Percentiles rank a stretch among this genome's conserved stretches.
These are phyloP conservation scores for Phylloporus arenicola DNA, from an alignment of 768 basidiomycete genomes.

Conservation along the genomic window DNA sequence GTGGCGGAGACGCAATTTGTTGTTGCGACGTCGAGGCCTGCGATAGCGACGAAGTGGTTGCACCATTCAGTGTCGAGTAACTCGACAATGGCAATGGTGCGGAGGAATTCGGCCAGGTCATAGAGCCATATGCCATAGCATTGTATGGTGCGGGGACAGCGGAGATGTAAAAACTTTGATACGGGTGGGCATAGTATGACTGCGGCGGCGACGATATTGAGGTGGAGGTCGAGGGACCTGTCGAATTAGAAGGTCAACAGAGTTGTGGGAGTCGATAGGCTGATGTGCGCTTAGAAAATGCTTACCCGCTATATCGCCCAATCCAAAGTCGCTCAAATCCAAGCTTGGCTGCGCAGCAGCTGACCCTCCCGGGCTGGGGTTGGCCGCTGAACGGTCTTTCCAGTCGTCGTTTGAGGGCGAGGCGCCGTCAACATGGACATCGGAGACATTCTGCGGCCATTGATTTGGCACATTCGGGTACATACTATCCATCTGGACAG, in stretches of 20 bases:
- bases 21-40: conserved; percentile 29
- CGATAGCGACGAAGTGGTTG: conserved; percentile 46
- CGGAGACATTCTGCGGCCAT: conserved; percentile 36
- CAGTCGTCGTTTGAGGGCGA: conserved; percentile 33
- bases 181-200: conserved; percentile 37
- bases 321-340: conserved; percentile 41
- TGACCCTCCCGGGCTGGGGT: conserved; percentile 21
- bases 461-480: conserved; percentile 41
- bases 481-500: conserved; percentile 42
- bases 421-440: conserved; percentile 29
- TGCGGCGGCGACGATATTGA: conserved; percentile 38
- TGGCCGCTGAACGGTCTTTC: conserved; percentile 33
- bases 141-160: conserved; percentile 45
- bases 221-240: conserved; percentile 37
- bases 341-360: conserved; percentile 31
- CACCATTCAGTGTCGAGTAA: conserved; percentile 75
- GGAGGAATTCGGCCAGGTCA: conserved; percentile 40
- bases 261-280: neutral
- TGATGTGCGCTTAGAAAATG: conserved; percentile 29
- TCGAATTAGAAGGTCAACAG: conserved; percentile 9
- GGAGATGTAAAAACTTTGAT: conserved; percentile 39
- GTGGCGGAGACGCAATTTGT: conserved; percentile 26
- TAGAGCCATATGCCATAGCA: conserved; percentile 48
- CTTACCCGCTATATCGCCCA: conserved; percentile 43
- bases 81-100: conserved; percentile 56